Percentiles rank a stretch among this genome's conserved stretches.
Conservation (phyloP, 2,329 filamentous ascomycete species). For the Elsinoe necatrix region DNA sequence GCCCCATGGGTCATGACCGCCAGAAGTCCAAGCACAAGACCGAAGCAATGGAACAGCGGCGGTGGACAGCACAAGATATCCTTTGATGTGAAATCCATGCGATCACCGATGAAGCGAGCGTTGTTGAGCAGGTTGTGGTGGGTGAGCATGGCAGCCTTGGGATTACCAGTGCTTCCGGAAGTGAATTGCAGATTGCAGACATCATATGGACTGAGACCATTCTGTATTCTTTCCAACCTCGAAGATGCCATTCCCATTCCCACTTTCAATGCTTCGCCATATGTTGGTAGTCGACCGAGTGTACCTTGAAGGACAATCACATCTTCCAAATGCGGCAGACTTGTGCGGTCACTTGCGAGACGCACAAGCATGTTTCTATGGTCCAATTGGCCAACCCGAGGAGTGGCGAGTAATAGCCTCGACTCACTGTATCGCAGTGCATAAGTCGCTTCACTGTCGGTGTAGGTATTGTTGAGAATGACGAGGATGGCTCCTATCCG, state of each 20-base stretch:
- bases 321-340: conserved; percentile 21
- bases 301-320: conserved; percentile 24
- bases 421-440: conserved; percentile 64
- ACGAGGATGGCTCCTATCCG: conserved; percentile 48
- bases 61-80: conserved; percentile 74
- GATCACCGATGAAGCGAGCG: conserved; percentile 46
- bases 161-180: conserved; percentile 62
- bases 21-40: conserved; percentile 66
- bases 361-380: conserved; percentile 50
- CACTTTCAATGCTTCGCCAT: conserved; percentile 28
- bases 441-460: conserved; percentile 61
- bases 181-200: conserved; percentile 70
- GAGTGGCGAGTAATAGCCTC: conserved; percentile 64
- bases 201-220: conserved; percentile 53
- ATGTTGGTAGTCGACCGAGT: conserved; percentile 21
- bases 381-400: conserved; percentile 57
- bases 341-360: conserved; percentile 18
- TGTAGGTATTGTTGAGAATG: conserved; percentile 77
- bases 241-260: conserved; percentile 39
- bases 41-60: conserved; percentile 80
- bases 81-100: conserved; percentile 58
- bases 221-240: conserved; percentile 44
- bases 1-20: conserved; percentile 65
- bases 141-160: conserved; percentile 67
- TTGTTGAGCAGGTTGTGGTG: conserved; percentile 27